Evolutionary conservation across 257 asterid species (phyloP).

Genomic region (Solanum chmielewskii): DNA sequence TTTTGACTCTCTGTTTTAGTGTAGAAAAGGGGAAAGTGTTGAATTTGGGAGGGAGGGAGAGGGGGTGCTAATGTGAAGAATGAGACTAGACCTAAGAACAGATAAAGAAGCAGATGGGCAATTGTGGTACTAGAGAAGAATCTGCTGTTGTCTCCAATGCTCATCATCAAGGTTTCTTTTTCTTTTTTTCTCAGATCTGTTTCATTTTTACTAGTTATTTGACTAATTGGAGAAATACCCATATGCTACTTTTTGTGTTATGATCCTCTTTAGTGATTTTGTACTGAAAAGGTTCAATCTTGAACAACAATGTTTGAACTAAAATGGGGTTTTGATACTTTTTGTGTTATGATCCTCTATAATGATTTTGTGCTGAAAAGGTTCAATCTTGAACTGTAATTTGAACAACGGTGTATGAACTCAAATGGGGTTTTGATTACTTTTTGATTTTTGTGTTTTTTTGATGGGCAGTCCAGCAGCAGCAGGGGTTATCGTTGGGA

Average conservation of each 20-base stretch:
- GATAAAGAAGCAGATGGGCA: slow-evolving; percentile 51
- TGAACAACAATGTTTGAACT: neutral
- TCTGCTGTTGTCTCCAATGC: slow-evolving; percentile 87
- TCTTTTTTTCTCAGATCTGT: neutral
- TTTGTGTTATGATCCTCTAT: neutral
- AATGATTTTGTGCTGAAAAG: neutral
- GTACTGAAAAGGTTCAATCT: neutral
- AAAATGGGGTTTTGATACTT: neutral
- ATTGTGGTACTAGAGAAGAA: slow-evolving; percentile 98
- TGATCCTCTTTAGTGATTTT: neutral
- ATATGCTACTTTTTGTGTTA: neutral
- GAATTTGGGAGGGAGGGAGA: neutral
- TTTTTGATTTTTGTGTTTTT: neutral
- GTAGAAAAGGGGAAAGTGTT: neutral
- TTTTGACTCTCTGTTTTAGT: neutral
- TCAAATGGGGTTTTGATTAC: neutral
- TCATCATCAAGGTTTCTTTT: slow-evolving; percentile 58
- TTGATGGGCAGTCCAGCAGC: slow-evolving; percentile 51
- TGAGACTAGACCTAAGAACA: slow-evolving; percentile 25
- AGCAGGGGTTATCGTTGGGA: slow-evolving; percentile 26
- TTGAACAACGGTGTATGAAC: neutral
- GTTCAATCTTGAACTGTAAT: neutral
- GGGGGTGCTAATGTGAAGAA: slow-evolving; percentile 10
- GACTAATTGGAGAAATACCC: neutral
- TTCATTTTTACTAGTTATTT: neutral